Evolutionary conservation across 495 filamentous ascomycete species (phyloP).

Genomic region (Tuber umbilicatum): DNA sequence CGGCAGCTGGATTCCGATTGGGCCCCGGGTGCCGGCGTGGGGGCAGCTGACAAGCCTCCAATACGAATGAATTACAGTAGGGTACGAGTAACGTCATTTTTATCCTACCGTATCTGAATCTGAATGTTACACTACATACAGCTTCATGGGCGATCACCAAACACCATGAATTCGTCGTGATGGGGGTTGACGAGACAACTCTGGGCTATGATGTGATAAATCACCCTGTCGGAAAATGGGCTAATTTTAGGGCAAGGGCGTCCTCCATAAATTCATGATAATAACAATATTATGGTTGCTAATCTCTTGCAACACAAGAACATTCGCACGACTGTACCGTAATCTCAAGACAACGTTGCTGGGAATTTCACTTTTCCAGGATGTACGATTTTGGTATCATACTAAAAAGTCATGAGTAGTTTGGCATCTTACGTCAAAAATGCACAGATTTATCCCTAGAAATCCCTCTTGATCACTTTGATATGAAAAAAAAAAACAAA

Average conservation of each 20-base stretch:
- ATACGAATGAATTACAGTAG: background rate
- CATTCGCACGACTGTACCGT: too few species aligned
- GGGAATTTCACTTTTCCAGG: background rate
- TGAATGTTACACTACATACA: background rate
- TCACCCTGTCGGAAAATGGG: background rate
- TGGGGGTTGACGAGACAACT: background rate
- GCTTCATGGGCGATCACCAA: background rate
- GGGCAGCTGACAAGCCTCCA: background rate
- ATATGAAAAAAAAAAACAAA: too few species aligned
- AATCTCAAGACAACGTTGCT: background rate
- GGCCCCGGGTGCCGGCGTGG: background rate
- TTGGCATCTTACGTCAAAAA: too few species aligned
- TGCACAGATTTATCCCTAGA: too few species aligned
- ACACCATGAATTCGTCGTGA: background rate
- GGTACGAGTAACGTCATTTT: constrained; percentile 2
- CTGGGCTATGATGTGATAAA: background rate
- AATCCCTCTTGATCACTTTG: too few species aligned
- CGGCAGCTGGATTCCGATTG: background rate
- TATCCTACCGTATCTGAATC: background rate
- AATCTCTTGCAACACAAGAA: background rate
- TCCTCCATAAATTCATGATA: background rate
- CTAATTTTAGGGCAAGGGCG: background rate
- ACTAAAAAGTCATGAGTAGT: too few species aligned
- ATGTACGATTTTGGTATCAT: too few species aligned
- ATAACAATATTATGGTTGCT: too few species aligned